A percentile compares a stretch with the other conserved stretches of the same genome.
These are phyloP conservation scores for Phytophthora crassamura DNA, from an alignment of 352 stramenopile genomes.

Conservation along the genomic window DNA sequence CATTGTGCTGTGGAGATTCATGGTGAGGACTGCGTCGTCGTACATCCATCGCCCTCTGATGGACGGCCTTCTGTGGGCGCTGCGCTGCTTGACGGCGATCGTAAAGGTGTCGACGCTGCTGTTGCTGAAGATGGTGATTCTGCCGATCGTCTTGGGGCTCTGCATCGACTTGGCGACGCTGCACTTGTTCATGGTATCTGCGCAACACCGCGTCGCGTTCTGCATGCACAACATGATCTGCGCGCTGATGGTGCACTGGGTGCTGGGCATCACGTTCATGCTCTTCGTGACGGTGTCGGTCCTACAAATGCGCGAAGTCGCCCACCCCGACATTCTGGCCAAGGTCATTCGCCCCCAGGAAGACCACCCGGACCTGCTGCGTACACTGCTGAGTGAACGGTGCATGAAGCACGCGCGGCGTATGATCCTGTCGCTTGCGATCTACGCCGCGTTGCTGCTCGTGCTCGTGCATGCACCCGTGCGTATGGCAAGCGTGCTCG, in stretches of 20 bases:
- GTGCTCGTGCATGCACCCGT: constrained; percentile 91
- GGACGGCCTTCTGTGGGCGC: constrained; percentile 77
- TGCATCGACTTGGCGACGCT: constrained; percentile 95
- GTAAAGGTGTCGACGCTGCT: constrained; percentile 96
- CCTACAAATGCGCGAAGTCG: constrained; percentile 94
- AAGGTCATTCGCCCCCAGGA: constrained; percentile 94
- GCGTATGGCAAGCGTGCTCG: constrained; percentile 58
- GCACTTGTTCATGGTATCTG: constrained; percentile 84
- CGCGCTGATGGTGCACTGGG: constrained; percentile 96
- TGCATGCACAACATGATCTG: constrained; percentile 91
- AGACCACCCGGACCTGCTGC: constrained; percentile 96
- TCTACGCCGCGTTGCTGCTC: constrained; percentile 91
- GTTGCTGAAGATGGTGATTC: constrained; percentile 97
- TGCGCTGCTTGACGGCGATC: constrained; percentile 84
- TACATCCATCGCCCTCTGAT: constrained; percentile 87
- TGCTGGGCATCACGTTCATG: constrained; percentile 98
- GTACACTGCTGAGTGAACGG: constrained; percentile 94
- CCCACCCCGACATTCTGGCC: constrained; percentile 93
- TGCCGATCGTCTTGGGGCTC: constrained; percentile 94
- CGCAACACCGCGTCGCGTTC: constrained; percentile 81
- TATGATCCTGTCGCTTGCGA: constrained; percentile 92
- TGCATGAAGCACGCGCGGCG: constrained; percentile 93
- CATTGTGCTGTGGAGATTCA: constrained; percentile 85
- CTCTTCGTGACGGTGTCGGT: constrained; percentile 97
- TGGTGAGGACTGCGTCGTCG: constrained; percentile 83